Evolutionary conservation across 2,329 filamentous ascomycete species (phyloP), one percentile per base, ranked within the genome.

Genomic region (Teratosphaeria zuluensis): DNA sequence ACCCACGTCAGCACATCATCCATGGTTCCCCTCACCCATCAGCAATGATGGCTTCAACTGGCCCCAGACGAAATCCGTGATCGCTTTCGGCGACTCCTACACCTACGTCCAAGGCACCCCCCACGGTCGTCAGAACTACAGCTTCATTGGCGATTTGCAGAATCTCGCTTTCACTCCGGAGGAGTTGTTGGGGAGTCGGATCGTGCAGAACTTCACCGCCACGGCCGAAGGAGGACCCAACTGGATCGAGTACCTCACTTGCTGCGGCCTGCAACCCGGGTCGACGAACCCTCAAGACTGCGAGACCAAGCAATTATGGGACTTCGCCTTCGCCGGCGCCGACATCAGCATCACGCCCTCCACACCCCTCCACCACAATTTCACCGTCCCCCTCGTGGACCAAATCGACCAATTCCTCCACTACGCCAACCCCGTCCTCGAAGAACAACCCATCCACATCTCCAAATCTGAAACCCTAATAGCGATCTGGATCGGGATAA

Each of bases 401-500:
- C 58, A 59, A 24, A 51, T 55, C 1, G n/a, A n/a, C n/a, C n/a
- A n/a, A n/a, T n/a, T n/a, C n/a, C n/a, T n/a, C n/a, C n/a, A n/a
- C n/a, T n/a, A n/a, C n/a, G n/a, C n/a, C n/a, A n/a, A n/a, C n/a
- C 32, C 32, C 32, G 32, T 35, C 32, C 32, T 35, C 32, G 32
- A 35, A 12, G 19, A 9, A 59, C 30, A 52, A 52, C 16, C 11
- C n/a, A 4, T 32, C 32, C 14, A 42, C 57, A 42, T 70, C n/a
- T n/a, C n/a, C n/a, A n/a, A n/a, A n/a, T n/a, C n/a, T n/a, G n/a
- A n/a, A n/a, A n/a, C n/a, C n/a, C n/a, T 83, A 1, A 74, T 82
- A 0, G 76, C 77, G 2, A 66, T 82, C 42, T 84, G 78, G 77
- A 84, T 83, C 53, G 81, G 64, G 7, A 73, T 83, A 59, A 84